Evolutionary conservation across 305 asterid species (phyloP).

Genomic region (Petunia hybrid): DNA sequence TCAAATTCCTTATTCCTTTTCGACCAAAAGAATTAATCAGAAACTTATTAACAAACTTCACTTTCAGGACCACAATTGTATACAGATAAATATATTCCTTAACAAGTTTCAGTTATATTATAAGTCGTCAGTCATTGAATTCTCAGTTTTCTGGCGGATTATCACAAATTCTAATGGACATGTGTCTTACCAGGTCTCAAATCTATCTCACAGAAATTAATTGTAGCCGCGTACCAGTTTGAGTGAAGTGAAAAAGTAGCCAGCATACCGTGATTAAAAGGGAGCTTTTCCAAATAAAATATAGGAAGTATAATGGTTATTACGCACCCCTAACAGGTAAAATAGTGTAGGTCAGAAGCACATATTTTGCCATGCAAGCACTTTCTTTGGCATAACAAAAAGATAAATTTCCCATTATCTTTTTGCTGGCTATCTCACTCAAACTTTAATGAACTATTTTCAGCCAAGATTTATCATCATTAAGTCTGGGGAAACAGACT

Average conservation of each 20-base stretch:
- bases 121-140: neutral
- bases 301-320: neutral
- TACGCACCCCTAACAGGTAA: neutral
- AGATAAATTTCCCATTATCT: neutral
- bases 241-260: neutral
- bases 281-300: neutral
- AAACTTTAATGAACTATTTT: neutral
- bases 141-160: neutral
- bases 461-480: neutral
- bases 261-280: neutral
- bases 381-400: neutral
- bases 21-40: neutral
- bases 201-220: neutral
- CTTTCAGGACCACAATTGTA: neutral
- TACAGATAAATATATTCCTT: conserved; percentile 3
- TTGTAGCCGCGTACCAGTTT: neutral
- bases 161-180: neutral
- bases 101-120: neutral
- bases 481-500: neutral
- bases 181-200: neutral
- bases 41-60: neutral
- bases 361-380: neutral
- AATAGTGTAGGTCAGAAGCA: neutral
- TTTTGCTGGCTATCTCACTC: neutral
- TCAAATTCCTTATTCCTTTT: neutral